Evolutionary conservation across 176 grass and related monocot genomes (phyloP), one percentile per base, ranked within the genome.

Genomic region (Oropetium thomaeum): DNA sequence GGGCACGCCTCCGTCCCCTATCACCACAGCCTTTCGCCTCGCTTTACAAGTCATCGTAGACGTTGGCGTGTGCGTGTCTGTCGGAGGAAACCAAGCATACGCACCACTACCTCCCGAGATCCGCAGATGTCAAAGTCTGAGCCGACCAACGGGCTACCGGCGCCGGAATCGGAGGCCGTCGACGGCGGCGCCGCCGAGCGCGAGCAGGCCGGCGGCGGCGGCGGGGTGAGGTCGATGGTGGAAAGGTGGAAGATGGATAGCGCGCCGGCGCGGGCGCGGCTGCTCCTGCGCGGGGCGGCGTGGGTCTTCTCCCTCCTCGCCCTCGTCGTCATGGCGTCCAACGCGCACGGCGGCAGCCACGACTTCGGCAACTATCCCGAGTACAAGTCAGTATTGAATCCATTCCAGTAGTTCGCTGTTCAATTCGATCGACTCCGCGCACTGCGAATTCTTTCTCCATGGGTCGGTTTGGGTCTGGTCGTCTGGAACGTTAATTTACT

Each of bases 251-350:
- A 76, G 64, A 90, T 83, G 73, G 93, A 90, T 8, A 31, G 22
- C 8, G 53, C 49, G 59, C 35, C 83, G 31, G 67, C 43, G 43
- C 86, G 79, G 73, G 47, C 69, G 37, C 49, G 53, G 42, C 73
- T 92, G 69, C 40, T 83, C 29, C 84, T 96, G 13, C 79, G 87
- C 15, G 71, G 53, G 15, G 10, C 67, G 62, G 79, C 42, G 13
- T 97, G 85, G 84, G 17, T 84, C 71, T 88, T 93, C 82, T 86
- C 82, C 68, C 72, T 90, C 43, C 73, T 90, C 34, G 62, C 93
- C 59, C 81, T 96, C 78, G 81, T 92, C 49, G 76, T 92, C 73
- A 88, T 90, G 90, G 79, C 74, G 40, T 90, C 93, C 51, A 90
- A 90, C 82, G 53, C 63, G 71, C 90, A 86, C 58, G 87, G 85